A percentile compares a stretch with the other conserved stretches of the same genome.
Conservation (phyloP, 1,284 basidiomycete genomes). For the Tylopilus orsonianus region DNA sequence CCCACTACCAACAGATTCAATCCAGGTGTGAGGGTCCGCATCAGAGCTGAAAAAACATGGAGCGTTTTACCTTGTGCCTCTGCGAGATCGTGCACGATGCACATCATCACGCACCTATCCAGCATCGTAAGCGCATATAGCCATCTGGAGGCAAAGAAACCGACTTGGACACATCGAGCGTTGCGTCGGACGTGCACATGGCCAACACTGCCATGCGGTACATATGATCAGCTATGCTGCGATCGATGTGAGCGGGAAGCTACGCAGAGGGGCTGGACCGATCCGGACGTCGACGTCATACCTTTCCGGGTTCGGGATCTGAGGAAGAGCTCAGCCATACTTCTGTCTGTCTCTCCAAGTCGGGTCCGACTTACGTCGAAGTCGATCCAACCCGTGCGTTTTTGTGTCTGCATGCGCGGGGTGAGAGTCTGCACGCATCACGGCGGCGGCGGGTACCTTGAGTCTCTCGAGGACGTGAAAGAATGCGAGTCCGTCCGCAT, state of each 20-base stretch:
- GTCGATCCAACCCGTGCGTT: constrained; percentile 92
- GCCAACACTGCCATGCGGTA: constrained; percentile 94
- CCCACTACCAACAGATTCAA: constrained; percentile 75
- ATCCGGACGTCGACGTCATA: constrained; percentile 36
- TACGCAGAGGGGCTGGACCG: neutral
- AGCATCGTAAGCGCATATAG: neutral
- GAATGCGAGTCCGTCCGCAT: constrained; percentile 78
- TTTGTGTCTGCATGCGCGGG: constrained; percentile 68
- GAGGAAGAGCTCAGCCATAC: constrained; percentile 8
- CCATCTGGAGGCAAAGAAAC: constrained; percentile 13
- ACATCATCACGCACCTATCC: constrained; percentile 83
- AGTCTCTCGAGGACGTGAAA: constrained; percentile 85
- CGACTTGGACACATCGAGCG: constrained; percentile 77
- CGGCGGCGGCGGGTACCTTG: constrained; percentile 54
- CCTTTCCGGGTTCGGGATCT: constrained; percentile 85
- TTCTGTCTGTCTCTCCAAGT: too few species aligned
- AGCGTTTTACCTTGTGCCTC: constrained; percentile 76
- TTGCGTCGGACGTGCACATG: constrained; percentile 73
- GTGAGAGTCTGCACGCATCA: neutral
- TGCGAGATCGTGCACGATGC: constrained; percentile 92
- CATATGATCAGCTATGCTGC: constrained; percentile 95
- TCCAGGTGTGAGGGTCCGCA: neutral
- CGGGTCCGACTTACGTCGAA: constrained; percentile 66
- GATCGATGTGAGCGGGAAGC: neutral
- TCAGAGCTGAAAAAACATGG: neutral